These are phyloP conservation scores for Phytophthora parvispora DNA, from an alignment of 352 stramenopile genomes.

Conservation along the genomic window DNA sequence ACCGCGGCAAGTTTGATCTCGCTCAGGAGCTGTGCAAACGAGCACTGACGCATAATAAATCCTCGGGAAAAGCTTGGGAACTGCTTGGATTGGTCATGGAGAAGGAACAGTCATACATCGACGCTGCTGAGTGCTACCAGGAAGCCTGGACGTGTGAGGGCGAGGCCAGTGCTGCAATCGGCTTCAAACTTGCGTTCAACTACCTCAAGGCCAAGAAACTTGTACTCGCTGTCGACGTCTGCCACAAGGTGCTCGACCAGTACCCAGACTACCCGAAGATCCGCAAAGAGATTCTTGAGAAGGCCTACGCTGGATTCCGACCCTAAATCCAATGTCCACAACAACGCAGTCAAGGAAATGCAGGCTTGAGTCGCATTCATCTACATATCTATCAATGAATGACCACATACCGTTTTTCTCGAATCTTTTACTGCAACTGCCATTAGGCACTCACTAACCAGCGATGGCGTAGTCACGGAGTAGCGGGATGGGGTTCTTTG, in stretches of 20 bases:
- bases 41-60: slow-evolving; percentile 95
- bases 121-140: slow-evolving; percentile 95
- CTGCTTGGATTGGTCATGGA: slow-evolving; percentile 95
- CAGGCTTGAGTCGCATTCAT: slow-evolving; percentile 27
- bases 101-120: slow-evolving; percentile 94
- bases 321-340: slow-evolving; percentile 53
- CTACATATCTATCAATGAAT: slow-evolving; percentile 26
- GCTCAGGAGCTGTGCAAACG: slow-evolving; percentile 95
- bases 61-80: slow-evolving; percentile 94
- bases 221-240: slow-evolving; percentile 94
- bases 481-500: slow-evolving; percentile 76
- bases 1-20: slow-evolving; percentile 93
- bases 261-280: slow-evolving; percentile 97
- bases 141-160: slow-evolving; percentile 88
- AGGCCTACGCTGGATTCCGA: slow-evolving; percentile 90
- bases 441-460: slow-evolving; percentile 36
- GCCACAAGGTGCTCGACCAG: slow-evolving; percentile 93
- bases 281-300: slow-evolving; percentile 95
- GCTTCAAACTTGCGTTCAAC: slow-evolving; percentile 97
- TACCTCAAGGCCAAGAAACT: slow-evolving; percentile 96
- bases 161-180: slow-evolving; percentile 90
- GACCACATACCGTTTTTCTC: slow-evolving; percentile 21
- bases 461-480: slow-evolving; percentile 78
- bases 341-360: slow-evolving; percentile 13
- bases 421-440: background rate